Conservation (phyloP, 2,329 filamentous ascomycete species). For the Bipolaris victoriae region DNA sequence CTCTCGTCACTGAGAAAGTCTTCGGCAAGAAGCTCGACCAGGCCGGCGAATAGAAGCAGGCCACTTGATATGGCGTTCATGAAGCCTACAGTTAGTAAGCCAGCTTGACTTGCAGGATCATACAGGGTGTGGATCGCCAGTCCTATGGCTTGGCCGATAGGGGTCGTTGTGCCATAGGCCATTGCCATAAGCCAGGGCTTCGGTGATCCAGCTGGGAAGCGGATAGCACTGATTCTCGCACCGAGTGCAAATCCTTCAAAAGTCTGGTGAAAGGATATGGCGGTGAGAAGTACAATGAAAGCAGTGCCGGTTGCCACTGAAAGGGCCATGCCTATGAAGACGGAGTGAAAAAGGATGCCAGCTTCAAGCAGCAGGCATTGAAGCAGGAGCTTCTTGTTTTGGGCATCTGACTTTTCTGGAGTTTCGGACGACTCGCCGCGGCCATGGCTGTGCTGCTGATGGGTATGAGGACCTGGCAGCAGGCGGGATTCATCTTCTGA, state of each 20-base stretch:
- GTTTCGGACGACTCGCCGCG: conserved; percentile 23
- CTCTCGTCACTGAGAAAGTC: conserved; percentile 67
- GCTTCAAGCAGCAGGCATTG: conserved; percentile 78
- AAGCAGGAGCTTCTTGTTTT: conserved; percentile 67
- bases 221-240: conserved; percentile 70
- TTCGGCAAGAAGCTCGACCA: conserved; percentile 58
- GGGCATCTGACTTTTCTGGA: conserved; percentile 49
- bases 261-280: conserved; percentile 74
- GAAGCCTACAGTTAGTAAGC: conserved; percentile 57
- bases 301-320: conserved; percentile 70
- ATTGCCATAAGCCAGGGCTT: conserved; percentile 76
- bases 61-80: conserved; percentile 59
- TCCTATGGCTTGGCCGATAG: conserved; percentile 58
- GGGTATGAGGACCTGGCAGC: conserved; percentile 31
- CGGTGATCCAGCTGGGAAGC: conserved; percentile 72
- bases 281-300: conserved; percentile 70
- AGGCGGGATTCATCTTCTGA: conserved; percentile 44
- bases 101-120: conserved; percentile 56
- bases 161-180: conserved; percentile 65
- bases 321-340: conserved; percentile 76
- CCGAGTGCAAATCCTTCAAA: conserved; percentile 74
- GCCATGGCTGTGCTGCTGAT: conserved; percentile 23
- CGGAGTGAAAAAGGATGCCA: conserved; percentile 78
- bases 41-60: conserved; percentile 56
- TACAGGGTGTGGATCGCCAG: conserved; percentile 58